These are phyloP conservation scores for Mycosphaerella arachidis DNA, from an alignment of 2,329 filamentous ascomycete species.

Conservation along the genomic window DNA sequence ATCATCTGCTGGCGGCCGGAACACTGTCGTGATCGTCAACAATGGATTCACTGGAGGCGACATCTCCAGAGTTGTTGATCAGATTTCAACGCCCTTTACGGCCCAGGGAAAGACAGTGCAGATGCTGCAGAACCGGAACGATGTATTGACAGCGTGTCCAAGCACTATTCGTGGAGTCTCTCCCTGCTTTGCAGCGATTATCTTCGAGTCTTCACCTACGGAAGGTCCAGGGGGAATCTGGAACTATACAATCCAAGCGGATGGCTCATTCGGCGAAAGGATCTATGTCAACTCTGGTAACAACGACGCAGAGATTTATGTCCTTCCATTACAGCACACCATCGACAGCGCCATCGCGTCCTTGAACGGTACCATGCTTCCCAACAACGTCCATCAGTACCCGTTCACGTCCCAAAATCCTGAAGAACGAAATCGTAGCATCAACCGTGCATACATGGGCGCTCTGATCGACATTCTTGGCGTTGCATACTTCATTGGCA, in stretches of 20 bases:
- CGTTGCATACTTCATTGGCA: constrained; percentile 71
- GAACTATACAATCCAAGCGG: constrained; percentile 82
- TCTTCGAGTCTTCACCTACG: constrained; percentile 69
- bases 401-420: constrained; percentile 70
- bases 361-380: constrained; percentile 43
- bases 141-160: constrained; percentile 60
- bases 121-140: constrained; percentile 51
- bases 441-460: constrained; percentile 67
- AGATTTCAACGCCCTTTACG: constrained; percentile 55
- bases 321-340: constrained; percentile 72
- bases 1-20: constrained; percentile 53
- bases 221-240: constrained; percentile 65
- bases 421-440: constrained; percentile 60
- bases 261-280: constrained; percentile 62
- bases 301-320: constrained; percentile 74
- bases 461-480: constrained; percentile 71
- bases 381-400: constrained; percentile 55
- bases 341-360: constrained; percentile 69
- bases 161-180: constrained; percentile 58
- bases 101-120: constrained; percentile 53
- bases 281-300: constrained; percentile 60
- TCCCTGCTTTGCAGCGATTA: constrained; percentile 66
- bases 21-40: constrained; percentile 74
- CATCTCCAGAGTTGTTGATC: constrained; percentile 66
- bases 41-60: constrained; percentile 63